phyloP scores from a whole-genome alignment of 306 rosid genomes.

The Dryas drummondii region DNA sequence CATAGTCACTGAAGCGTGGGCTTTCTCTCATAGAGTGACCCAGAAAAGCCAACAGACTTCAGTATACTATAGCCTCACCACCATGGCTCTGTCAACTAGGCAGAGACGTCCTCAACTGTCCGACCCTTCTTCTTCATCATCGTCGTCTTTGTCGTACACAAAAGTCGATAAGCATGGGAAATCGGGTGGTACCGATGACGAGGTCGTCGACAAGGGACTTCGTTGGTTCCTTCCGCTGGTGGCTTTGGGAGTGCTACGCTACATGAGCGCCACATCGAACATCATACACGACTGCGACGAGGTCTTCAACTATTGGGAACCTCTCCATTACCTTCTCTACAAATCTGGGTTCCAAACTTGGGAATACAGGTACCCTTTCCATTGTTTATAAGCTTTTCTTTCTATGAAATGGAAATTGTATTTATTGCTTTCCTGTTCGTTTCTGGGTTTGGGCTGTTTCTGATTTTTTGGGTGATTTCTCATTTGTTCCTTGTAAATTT shows the following conservation, averaged over 20 bases:
- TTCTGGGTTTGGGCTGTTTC: background rate
- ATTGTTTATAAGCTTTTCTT: background rate
- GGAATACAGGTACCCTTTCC: constrained; percentile 68
- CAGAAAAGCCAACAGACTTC: background rate
- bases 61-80: background rate
- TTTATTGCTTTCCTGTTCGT: background rate
- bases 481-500: background rate
- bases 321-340: constrained; percentile 92
- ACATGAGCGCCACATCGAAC: constrained; percentile 91
- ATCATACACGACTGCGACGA: constrained; percentile 97
- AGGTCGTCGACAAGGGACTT: constrained; percentile 42
- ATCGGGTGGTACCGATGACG: constrained; percentile 32
- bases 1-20: background rate
- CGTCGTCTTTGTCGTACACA: constrained; percentile 46
- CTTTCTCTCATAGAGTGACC: background rate
- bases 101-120: constrained; percentile 59
- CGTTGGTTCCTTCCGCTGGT: constrained; percentile 67
- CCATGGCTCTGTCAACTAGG: constrained; percentile 57
- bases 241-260: constrained; percentile 62
- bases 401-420: background rate
- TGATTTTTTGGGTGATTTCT: background rate
- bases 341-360: constrained; percentile 96
- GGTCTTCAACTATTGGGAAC: constrained; percentile 98
- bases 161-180: constrained; percentile 55
- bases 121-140: constrained; percentile 43